phyloP scores from a whole-genome alignment of 2,329 filamentous ascomycete genomes.

The Colletotrichum endophyticum region DNA sequence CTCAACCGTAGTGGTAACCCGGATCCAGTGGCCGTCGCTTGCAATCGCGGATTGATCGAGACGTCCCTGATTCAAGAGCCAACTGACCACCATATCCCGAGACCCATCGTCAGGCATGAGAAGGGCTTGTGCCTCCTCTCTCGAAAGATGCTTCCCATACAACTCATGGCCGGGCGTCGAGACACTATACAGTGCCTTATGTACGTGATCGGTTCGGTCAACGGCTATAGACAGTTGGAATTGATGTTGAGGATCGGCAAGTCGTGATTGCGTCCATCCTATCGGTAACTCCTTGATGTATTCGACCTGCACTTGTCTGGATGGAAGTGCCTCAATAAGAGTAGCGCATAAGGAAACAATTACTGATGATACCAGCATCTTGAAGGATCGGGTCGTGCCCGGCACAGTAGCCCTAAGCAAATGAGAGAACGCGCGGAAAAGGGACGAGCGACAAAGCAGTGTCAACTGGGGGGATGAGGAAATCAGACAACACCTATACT shows the following conservation, averaged over 20 bases:
- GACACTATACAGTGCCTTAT: slow-evolving; percentile 50
- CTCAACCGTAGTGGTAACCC: slow-evolving; percentile 43
- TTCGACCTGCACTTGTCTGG: not conserved
- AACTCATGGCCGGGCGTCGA: slow-evolving; percentile 50
- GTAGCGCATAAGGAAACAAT: not conserved
- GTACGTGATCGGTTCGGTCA: slow-evolving; percentile 31
- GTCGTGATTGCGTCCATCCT: not conserved
- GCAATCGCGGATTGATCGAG: slow-evolving; percentile 35
- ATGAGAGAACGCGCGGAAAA: not conserved
- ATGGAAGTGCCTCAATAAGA: not conserved
- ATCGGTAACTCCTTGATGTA: not conserved
- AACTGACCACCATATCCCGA: slow-evolving; percentile 43
- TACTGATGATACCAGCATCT: not conserved
- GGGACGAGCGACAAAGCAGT: not conserved
- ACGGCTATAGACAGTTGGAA: not conserved
- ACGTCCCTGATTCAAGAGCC: slow-evolving; percentile 47
- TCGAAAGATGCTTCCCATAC: slow-evolving; percentile 55
- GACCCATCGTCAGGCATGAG: slow-evolving; percentile 47
- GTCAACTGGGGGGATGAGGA: not conserved
- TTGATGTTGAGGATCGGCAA: not conserved
- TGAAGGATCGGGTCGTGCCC: not conserved
- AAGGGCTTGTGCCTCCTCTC: slow-evolving; percentile 53
- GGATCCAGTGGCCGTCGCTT: slow-evolving; percentile 43
- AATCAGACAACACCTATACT: not conserved
- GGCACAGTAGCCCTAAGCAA: not conserved